phyloP scores from a whole-genome alignment of 208 protist species.

The Crithidia brevicula region DNA sequence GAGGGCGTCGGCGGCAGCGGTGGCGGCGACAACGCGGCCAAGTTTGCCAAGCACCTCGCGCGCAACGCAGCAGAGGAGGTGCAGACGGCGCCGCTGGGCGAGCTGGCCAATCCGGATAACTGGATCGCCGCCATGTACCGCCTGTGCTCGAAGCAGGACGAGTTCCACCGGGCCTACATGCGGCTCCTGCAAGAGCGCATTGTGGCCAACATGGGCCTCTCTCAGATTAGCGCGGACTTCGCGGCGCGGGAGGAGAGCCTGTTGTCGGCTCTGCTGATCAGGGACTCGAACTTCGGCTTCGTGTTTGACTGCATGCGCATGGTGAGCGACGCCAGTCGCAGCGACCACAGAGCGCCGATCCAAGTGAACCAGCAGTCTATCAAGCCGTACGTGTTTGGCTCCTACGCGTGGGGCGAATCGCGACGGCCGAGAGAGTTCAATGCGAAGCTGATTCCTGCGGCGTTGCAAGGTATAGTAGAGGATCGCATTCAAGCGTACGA shows the following conservation, averaged over 20 bases:
- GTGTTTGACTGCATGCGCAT: slow-evolving; percentile 46
- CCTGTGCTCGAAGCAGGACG: slow-evolving; percentile 44
- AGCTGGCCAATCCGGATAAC: slow-evolving; percentile 22
- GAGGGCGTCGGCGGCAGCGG: neutral
- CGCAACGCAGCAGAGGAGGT: slow-evolving; percentile 29
- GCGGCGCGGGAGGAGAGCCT: slow-evolving; percentile 36
- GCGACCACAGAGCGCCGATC: neutral
- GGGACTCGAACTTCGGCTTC: slow-evolving; percentile 54
- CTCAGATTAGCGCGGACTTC: slow-evolving; percentile 20
- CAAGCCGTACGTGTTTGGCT: slow-evolving; percentile 23
- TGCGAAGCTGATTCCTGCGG: neutral
- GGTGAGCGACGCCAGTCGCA: slow-evolving; percentile 39
- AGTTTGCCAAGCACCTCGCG: slow-evolving; percentile 33
- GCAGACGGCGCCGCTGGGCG: slow-evolving; percentile 18
- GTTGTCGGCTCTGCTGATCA: slow-evolving; percentile 43
- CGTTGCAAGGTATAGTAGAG: slow-evolving; percentile 3
- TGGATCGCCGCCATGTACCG: slow-evolving; percentile 51
- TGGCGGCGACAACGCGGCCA: slow-evolving; percentile 21
- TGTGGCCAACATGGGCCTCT: slow-evolving; percentile 29
- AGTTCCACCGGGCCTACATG: slow-evolving; percentile 45
- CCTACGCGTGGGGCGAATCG: slow-evolving; percentile 27
- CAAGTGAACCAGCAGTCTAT: slow-evolving; percentile 1
- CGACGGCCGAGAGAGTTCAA: slow-evolving; percentile 12
- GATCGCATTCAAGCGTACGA: slow-evolving; percentile 13
- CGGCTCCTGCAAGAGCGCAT: slow-evolving; percentile 43